A percentile compares a stretch with the other conserved stretches of the same genome.
These are phyloP conservation scores for Torulaspora quercuum DNA, from an alignment of 805 yeast genomes.

Conservation along the genomic window DNA sequence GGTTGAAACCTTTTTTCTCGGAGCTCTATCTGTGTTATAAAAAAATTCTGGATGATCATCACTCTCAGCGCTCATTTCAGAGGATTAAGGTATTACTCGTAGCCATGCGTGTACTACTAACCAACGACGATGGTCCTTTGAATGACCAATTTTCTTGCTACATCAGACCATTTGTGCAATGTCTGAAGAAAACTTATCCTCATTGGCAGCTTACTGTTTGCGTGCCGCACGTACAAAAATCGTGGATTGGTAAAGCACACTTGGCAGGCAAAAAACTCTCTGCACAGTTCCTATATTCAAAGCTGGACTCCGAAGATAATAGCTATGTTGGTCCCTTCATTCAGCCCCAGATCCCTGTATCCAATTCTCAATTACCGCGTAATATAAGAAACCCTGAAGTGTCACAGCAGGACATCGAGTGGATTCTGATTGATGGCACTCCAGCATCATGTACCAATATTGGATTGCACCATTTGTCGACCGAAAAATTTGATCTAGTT, in stretches of 20 bases:
- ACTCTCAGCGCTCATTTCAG: no score
- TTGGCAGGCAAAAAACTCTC: conserved; percentile 69
- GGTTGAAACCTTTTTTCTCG: no score
- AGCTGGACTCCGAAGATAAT: conserved; percentile 48
- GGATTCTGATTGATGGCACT: conserved; percentile 87
- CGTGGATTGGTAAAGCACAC: conserved; percentile 98
- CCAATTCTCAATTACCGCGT: conserved; percentile 27
- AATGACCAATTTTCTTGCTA: conserved; percentile 78
- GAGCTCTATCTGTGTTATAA: no score
- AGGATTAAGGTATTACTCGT: no score
- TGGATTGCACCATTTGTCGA: conserved; percentile 70
- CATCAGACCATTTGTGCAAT: conserved; percentile 73
- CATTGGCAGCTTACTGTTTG: conserved; percentile 84
- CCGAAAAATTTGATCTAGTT: conserved; percentile 68
- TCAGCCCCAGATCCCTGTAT: conserved; percentile 43
- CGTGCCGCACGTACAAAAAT: conserved; percentile 76
- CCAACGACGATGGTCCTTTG: conserved; percentile 97
- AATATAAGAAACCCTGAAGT: conserved; percentile 21
- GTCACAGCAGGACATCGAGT: conserved; percentile 53
- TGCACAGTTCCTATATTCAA: conserved; percentile 57
- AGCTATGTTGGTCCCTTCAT: conserved; percentile 67
- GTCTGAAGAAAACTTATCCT: conserved; percentile 52
- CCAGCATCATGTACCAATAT: conserved; percentile 95
- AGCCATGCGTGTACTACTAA: conserved; percentile 60
- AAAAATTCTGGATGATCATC: no score